Conservation (phyloP, 192 early-diverging fungal genomes). For the Coemansia sp. region DNA sequence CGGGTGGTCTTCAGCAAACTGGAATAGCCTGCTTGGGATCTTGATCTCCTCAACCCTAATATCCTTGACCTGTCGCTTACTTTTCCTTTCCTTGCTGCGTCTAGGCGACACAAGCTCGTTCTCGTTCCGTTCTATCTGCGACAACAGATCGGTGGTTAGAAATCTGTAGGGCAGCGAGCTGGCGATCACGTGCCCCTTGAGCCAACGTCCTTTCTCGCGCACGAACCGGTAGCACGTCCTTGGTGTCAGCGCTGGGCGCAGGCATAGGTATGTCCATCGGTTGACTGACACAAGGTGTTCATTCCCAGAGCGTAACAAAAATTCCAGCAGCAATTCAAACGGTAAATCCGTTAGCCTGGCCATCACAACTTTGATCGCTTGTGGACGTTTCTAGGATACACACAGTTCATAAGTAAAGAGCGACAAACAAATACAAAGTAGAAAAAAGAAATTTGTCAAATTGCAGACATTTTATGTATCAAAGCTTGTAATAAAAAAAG, state of each 20-base stretch:
- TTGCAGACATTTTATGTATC: too few species aligned
- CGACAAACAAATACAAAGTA: background rate
- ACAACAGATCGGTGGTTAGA: constrained; percentile 32
- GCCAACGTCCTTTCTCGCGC: constrained; percentile 30
- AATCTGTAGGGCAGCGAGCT: constrained; percentile 29
- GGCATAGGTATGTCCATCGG: constrained; percentile 36
- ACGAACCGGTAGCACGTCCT: constrained; percentile 44
- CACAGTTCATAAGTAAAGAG: background rate
- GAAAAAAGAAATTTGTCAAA: background rate
- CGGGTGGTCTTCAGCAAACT: constrained; percentile 4
- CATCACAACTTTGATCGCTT: constrained; percentile 9
- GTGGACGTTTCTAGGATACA: background rate
- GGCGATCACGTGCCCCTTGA: constrained; percentile 23
- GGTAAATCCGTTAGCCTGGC: constrained; percentile 46
- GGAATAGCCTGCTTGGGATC: constrained; percentile 34
- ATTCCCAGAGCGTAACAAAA: constrained; percentile 33
- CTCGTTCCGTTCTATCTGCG: constrained; percentile 32
- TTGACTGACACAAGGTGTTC: constrained; percentile 22
- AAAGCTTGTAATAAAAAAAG: too few species aligned
- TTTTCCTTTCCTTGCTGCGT: background rate
- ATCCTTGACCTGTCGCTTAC: background rate
- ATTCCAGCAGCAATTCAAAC: constrained; percentile 28
- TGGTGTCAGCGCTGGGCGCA: constrained; percentile 20
- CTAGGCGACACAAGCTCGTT: constrained; percentile 12
- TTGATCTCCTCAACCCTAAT: constrained; percentile 18